Evolutionary conservation across 495 filamentous ascomycete genomes (phyloP).

Genomic region (Xylaria intraflava): DNA sequence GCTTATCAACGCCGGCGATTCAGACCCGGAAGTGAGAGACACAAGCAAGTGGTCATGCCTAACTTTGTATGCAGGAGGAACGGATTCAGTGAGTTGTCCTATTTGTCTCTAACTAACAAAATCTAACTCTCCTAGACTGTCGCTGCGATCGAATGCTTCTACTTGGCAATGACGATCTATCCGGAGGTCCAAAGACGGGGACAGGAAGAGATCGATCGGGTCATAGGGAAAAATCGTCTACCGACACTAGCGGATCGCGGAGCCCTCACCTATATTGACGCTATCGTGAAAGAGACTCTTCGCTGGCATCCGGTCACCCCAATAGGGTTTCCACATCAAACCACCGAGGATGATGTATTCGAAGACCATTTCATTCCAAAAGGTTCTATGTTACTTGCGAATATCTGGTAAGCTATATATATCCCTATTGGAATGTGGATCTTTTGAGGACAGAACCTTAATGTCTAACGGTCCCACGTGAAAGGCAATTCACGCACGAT

Average conservation of each 20-base stretch:
- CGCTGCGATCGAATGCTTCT: slow-evolving; percentile 33
- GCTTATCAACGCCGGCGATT: slow-evolving; percentile 23
- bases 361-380: slow-evolving; percentile 47
- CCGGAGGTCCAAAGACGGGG: slow-evolving; percentile 23
- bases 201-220: slow-evolving; percentile 47
- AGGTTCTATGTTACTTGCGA: slow-evolving; percentile 31
- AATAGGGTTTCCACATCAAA: slow-evolving; percentile 40
- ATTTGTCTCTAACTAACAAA: neutral
- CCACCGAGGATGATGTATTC: slow-evolving; percentile 42
- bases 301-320: slow-evolving; percentile 39
- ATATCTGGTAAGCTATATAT: slow-evolving; percentile 21
- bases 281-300: slow-evolving; percentile 40
- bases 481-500: slow-evolving; percentile 31
- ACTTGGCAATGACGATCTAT: slow-evolving; percentile 45
- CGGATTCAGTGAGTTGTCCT: slow-evolving; percentile 33
- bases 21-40: slow-evolving; percentile 24
- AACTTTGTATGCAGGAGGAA: slow-evolving; percentile 41
- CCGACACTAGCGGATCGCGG: slow-evolving; percentile 37
- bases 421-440: too few species aligned
- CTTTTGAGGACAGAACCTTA: neutral
- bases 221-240: slow-evolving; percentile 39
- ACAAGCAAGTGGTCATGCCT: slow-evolving; percentile 40
- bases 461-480: neutral
- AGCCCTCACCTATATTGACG: slow-evolving; percentile 38
- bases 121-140: slow-evolving; percentile 20